Evolutionary conservation across 2,329 filamentous ascomycete species (phyloP).

Genomic region (Penicillium nordicum): DNA sequence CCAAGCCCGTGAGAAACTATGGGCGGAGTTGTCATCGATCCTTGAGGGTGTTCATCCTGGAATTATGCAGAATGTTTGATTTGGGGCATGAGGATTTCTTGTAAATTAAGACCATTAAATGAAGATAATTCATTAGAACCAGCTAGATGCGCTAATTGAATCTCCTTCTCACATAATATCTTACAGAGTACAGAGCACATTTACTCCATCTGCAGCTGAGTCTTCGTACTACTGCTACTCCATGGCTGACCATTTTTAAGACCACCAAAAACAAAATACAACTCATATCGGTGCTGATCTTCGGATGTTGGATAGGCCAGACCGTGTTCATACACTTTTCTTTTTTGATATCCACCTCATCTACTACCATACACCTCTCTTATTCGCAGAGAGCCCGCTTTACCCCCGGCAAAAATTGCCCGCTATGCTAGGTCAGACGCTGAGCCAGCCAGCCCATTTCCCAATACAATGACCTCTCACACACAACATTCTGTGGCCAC

Average conservation of each 20-base stretch:
- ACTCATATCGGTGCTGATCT: neutral
- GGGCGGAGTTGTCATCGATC: conserved; percentile 43
- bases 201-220: neutral
- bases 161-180: neutral
- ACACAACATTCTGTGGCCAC: neutral
- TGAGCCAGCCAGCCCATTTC: conserved; percentile 13
- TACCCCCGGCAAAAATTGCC: conserved; percentile 5
- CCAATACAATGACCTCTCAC: conserved; percentile 5
- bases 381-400: neutral
- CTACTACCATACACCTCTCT: neutral
- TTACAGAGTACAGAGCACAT: neutral
- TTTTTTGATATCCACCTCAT: neutral
- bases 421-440: neutral
- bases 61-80: conserved; percentile 25
- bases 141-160: neutral
- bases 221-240: neutral
- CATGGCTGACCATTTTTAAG: neutral
- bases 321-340: neutral
- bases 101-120: neutral
- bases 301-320: neutral
- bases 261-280: neutral
- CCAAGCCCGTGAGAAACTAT: conserved; percentile 40
- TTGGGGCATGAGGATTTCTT: neutral
- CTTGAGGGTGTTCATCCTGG: conserved; percentile 45
- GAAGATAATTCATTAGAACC: neutral